Percentiles rank a stretch among this genome's conserved stretches.
phyloP scores from a whole-genome alignment of 352 stramenopile genomes.

The Phytopythium litorale region DNA sequence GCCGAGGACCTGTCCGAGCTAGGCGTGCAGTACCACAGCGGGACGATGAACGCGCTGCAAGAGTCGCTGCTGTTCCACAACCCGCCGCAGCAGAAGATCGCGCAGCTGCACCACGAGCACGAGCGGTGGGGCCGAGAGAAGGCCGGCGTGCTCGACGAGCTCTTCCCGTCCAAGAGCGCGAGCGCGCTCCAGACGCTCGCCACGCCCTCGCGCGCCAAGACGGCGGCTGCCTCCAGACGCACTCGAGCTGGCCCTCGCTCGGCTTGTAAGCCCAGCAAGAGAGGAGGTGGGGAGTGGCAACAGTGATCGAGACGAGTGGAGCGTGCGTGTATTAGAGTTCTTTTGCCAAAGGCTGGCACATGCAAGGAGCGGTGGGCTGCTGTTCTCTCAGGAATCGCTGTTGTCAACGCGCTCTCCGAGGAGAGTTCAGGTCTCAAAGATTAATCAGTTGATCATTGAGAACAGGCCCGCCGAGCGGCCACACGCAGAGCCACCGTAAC shows the following conservation, averaged over 20 bases:
- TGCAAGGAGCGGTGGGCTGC: slow-evolving; percentile 7
- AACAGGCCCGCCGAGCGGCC: slow-evolving; percentile 8
- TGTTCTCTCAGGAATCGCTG: slow-evolving; percentile 64
- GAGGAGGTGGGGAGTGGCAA: not conserved
- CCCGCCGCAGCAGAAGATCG: slow-evolving; percentile 67
- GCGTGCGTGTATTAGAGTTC: not conserved
- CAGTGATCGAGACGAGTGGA: not conserved
- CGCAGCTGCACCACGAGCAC: slow-evolving; percentile 52
- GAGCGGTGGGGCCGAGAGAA: slow-evolving; percentile 50
- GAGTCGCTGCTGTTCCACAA: slow-evolving; percentile 79
- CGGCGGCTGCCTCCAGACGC: not conserved
- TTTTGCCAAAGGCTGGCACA: not conserved
- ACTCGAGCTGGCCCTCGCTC: not conserved
- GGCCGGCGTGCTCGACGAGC: slow-evolving; percentile 39
- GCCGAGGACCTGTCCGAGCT: slow-evolving; percentile 48
- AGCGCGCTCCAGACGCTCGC: not conserved
- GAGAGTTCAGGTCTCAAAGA: slow-evolving; percentile 79
- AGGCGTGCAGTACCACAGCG: slow-evolving; percentile 64
- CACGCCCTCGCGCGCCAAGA: not conserved
- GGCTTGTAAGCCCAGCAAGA: not conserved
- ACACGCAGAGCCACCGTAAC: not conserved
- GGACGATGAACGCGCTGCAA: slow-evolving; percentile 74
- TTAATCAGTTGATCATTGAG: slow-evolving; percentile 86
- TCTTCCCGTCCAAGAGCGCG: slow-evolving; percentile 19
- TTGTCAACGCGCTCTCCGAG: slow-evolving; percentile 52